Percentiles rank a stretch among this genome's conserved stretches.
Evolutionary conservation across 2,329 filamentous ascomycete genomes (phyloP).

Genomic region (Neopestalotiopsis clavispora): DNA sequence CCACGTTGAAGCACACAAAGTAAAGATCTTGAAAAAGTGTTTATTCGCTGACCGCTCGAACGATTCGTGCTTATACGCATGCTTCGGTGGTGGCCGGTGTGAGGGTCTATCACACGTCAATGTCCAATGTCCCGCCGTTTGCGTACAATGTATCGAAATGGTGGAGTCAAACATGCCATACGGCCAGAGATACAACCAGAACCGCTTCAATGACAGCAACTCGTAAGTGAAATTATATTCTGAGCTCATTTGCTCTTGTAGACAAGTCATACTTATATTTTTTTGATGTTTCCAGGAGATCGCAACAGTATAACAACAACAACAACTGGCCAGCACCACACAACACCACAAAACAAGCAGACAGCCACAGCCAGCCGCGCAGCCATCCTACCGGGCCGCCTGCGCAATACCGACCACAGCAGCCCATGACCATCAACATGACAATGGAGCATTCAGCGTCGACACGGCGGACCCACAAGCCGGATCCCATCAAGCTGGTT

Average conservation of each 20-base stretch:
- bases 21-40: no score
- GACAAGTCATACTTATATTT: slow-evolving; percentile 21
- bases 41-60: background rate
- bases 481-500: background rate
- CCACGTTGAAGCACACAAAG: no score
- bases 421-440: background rate
- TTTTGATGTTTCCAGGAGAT: slow-evolving; percentile 11
- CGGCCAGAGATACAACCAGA: background rate
- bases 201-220: slow-evolving; percentile 8
- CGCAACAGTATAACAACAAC: background rate
- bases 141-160: no score
- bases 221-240: slow-evolving; percentile 26
- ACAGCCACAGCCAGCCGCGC: background rate
- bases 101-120: background rate
- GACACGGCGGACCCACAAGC: background rate
- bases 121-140: background rate
- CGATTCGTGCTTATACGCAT: slow-evolving; percentile 9
- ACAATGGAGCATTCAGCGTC: background rate
- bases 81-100: slow-evolving; percentile 11
- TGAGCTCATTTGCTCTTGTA: slow-evolving; percentile 19
- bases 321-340: background rate
- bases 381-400: background rate
- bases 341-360: background rate
- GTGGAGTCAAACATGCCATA: no score
- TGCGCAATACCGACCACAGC: background rate